Conservation (phyloP, 75 land plant species). For the Pinus taeda region DNA sequence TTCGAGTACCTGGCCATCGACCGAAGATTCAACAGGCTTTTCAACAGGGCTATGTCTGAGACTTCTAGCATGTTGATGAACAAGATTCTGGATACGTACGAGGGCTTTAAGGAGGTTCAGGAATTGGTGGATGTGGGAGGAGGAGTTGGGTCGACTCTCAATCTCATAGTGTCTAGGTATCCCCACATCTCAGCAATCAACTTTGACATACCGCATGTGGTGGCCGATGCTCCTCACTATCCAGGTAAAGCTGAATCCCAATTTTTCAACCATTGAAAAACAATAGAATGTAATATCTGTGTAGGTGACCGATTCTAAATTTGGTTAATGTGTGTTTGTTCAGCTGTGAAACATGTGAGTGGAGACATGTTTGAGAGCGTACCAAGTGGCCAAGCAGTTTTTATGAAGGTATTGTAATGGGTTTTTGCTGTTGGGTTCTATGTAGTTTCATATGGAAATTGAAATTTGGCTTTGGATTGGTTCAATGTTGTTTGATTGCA, state of each 20-base stretch:
- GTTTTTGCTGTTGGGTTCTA: too few relatives aligned
- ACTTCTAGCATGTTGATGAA: constrained; percentile 12
- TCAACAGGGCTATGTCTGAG: constrained; percentile 30
- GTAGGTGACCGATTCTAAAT: too few relatives aligned
- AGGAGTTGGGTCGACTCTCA: constrained; percentile 30
- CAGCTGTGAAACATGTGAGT: constrained; percentile 39
- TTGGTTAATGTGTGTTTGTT: not conserved
- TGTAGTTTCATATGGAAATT: not conserved
- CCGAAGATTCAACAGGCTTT: constrained; percentile 11
- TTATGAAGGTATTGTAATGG: constrained; percentile 30
- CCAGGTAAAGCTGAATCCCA: constrained; percentile 3
- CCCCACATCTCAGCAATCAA: constrained; percentile 40
- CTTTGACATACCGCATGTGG: constrained; percentile 46
- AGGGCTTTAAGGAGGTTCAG: constrained; percentile 20
- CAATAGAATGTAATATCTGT: too few relatives aligned
- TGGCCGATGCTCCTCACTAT: constrained; percentile 21
- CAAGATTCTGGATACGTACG: constrained; percentile 22
- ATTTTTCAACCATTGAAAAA: too few relatives aligned
- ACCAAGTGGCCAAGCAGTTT: constrained; percentile 29
- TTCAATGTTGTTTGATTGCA: constrained; percentile 20
- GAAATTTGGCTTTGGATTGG: too few relatives aligned
- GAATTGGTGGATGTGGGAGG: constrained; percentile 43
- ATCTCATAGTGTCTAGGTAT: constrained; percentile 23
- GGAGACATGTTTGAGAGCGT: constrained; percentile 43
- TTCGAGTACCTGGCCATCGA: constrained; percentile 22